Percentiles rank a stretch among this genome's conserved stretches.
Evolutionary conservation across 495 filamentous ascomycete genomes (phyloP).

Genomic region (Wilcoxina mikolae): DNA sequence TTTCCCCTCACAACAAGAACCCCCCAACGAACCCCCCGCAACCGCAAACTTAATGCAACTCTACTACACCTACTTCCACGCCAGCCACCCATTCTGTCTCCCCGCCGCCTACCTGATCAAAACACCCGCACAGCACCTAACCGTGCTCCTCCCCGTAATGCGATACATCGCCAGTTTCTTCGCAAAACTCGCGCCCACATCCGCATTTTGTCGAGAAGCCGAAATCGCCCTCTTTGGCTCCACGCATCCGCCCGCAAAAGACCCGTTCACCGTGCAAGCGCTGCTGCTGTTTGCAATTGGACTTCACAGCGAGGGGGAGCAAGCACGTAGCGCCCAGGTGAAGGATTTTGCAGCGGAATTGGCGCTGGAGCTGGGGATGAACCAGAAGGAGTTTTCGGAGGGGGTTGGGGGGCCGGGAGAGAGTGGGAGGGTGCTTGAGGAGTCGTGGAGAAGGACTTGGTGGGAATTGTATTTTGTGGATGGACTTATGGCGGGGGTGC

Average conservation of each 20-base stretch:
- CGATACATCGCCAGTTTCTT: constrained; percentile 55
- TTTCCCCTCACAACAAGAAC: constrained; percentile 21
- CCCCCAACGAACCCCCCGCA: constrained; percentile 16
- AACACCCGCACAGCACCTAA: constrained; percentile 12
- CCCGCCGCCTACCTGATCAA: constrained; percentile 29
- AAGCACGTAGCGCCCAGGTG: constrained; percentile 48
- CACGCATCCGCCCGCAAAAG: constrained; percentile 32
- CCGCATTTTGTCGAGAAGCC: constrained; percentile 43
- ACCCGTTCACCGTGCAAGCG: constrained; percentile 61
- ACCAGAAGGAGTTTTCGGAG: constrained; percentile 36
- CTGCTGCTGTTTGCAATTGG: constrained; percentile 62
- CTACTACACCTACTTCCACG: constrained; percentile 52
- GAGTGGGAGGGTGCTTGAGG: constrained; percentile 43
- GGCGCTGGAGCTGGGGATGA: constrained; percentile 61
- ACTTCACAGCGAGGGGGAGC: constrained; percentile 59
- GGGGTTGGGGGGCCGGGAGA: constrained; percentile 37
- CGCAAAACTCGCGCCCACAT: constrained; percentile 37
- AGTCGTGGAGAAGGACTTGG: constrained; percentile 76
- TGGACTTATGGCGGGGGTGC: constrained; percentile 45
- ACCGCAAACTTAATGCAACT: constrained; percentile 34
- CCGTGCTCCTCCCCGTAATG: constrained; percentile 43
- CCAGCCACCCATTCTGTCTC: constrained; percentile 51
- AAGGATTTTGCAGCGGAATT: constrained; percentile 51
- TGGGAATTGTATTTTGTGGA: constrained; percentile 82
- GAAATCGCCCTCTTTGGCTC: constrained; percentile 39